Conservation (phyloP, 305 asterid genomes). For the Fraxinus platypoda region DNA sequence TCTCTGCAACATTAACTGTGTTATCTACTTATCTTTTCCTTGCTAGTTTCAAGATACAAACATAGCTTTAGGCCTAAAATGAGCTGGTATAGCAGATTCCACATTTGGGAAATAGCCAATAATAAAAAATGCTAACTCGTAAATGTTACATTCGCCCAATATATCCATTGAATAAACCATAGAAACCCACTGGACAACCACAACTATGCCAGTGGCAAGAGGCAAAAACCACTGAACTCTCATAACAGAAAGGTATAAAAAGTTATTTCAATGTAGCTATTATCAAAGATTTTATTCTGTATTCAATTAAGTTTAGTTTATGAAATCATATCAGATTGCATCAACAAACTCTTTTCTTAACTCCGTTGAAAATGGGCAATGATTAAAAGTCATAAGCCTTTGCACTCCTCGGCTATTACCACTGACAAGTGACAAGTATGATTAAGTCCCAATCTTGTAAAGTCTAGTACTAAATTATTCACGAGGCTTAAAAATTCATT, state of each 20-base stretch:
- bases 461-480: neutral
- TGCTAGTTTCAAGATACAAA: neutral
- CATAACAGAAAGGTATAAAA: neutral
- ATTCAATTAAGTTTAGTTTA: neutral
- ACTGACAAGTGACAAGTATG: neutral
- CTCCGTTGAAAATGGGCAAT: neutral
- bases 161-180: neutral
- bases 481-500: neutral
- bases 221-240: neutral
- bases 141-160: neutral
- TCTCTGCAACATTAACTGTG: neutral
- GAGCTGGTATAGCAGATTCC: neutral
- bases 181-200: neutral
- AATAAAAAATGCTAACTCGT: neutral
- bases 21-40: neutral
- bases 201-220: neutral
- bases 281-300: neutral
- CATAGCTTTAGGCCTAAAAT: neutral
- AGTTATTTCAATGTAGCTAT: neutral
- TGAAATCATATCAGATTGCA: neutral
- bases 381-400: neutral
- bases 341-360: neutral
- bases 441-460: neutral
- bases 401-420: neutral
- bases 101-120: neutral